A percentile compares a stretch with the other conserved stretches of the same genome.
phyloP scores from a whole-genome alignment of 768 basidiomycete species.

The Suillus cothurnatus region DNA sequence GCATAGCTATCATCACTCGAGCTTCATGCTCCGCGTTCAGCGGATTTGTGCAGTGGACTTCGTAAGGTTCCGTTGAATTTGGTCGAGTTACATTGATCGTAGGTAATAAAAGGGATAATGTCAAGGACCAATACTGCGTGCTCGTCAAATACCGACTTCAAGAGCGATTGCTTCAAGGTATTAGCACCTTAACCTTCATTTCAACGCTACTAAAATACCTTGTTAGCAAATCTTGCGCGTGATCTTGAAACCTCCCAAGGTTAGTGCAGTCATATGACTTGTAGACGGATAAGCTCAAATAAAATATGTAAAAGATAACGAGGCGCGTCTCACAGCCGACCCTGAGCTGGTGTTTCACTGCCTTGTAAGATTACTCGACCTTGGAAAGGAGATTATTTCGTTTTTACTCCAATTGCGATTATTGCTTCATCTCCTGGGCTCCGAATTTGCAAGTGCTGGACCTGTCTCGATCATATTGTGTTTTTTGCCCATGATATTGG shows the following conservation, averaged over 20 bases:
- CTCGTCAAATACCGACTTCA: slow-evolving; percentile 25
- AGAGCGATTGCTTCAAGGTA: slow-evolving; percentile 24
- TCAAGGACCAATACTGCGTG: slow-evolving; percentile 12
- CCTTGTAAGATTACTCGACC: slow-evolving; percentile 13
- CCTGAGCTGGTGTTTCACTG: slow-evolving; percentile 11
- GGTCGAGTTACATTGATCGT: neutral
- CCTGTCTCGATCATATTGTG: slow-evolving; percentile 25
- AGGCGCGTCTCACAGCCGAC: neutral
- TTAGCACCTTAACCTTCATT: neutral
- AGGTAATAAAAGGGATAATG: slow-evolving; percentile 10
- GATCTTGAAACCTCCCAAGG: slow-evolving; percentile 29
- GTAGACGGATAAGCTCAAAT: neutral
- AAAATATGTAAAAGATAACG: slow-evolving; percentile 12
- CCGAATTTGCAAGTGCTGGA: slow-evolving; percentile 19
- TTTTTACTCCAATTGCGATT: slow-evolving; percentile 27
- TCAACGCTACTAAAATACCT: neutral
- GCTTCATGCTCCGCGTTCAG: slow-evolving; percentile 20
- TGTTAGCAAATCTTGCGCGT: slow-evolving; percentile 18
- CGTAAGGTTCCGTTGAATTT: slow-evolving; percentile 16
- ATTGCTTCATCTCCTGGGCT: slow-evolving; percentile 20
- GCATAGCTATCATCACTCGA: slow-evolving; percentile 15
- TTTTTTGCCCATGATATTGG: slow-evolving; percentile 15
- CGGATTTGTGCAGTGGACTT: slow-evolving; percentile 18
- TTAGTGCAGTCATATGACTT: neutral
- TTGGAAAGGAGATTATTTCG: slow-evolving; percentile 18